Evolutionary conservation across 2,329 filamentous ascomycete species (phyloP), one percentile per base, ranked within the genome.

Genomic region (Camillea tinctor): DNA sequence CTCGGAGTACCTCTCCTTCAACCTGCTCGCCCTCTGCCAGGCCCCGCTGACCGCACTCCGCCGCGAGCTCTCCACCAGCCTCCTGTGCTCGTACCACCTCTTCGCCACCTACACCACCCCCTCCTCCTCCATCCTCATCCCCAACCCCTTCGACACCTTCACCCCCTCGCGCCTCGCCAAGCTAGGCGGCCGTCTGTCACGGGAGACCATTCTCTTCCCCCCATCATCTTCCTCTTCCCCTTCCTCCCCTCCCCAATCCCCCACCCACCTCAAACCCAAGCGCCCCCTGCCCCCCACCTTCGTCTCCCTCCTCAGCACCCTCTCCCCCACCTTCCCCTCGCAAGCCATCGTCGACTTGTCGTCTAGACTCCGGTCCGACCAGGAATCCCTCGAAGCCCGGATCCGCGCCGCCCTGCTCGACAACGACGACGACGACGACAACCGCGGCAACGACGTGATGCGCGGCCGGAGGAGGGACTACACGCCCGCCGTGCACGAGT

Each of bases 11-110:
- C 82, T 91, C 26, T 84, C 88, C n/a, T 96, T 92, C 76, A 93
- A 86, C 64, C 84, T 96, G 44, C 80, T 96, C 54, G 88, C 91
- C 22, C 77, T 97, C 1, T 89, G 89, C 63, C 83, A 84, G 59
- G 89, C 88, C 59, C 88, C 91, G 0, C 74, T 90, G 1, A 68
- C 76, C 13, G 72, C 75, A 2, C 76, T 87, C 11, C 79, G 71
- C 60, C 83, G 60, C 73, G 75, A 74, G 4, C 77, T 88, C 21
- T 77, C 79, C 1, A 62, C 68, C 22, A 79, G 77, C 52, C 68
- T 81, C 58, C 72, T 79, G 63, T 72, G 73, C 19, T 63, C 84
- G 26, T 63, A 70, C 6, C 67, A 68, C 24, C 68, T 86, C 1
- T 69, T 79, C 54, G 62, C 68, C 1, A 74, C 73, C 6, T 76